Evolutionary conservation across 768 basidiomycete species (phyloP), one percentile per base, ranked within the genome.

Genomic region (Lactarius sp.): DNA sequence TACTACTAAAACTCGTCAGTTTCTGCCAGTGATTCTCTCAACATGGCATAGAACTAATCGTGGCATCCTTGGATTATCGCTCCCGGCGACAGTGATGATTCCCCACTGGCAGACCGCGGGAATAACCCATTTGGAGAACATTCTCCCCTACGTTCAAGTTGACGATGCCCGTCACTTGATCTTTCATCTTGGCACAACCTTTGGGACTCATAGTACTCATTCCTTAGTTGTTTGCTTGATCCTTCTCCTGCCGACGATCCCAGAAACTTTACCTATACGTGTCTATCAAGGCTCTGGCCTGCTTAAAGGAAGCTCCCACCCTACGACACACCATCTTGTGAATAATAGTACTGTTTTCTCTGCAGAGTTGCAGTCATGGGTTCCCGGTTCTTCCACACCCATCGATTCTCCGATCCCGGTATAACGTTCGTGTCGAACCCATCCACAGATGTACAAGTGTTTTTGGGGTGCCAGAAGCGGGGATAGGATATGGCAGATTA

Each of bases 381-480:
- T 37, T 37, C 83, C 67, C 4, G 77, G 77, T 20, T 75, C 80
- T 27, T 41, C 53, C 13, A 67, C 74, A 2, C 77, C 79, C 0
- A 79, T 87, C 54, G 85, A 81, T 4, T 88, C 31, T 77, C 87
- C 33, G 87, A 88, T 69, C 84, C 84, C 31, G 85, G 85, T 4
- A 84, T 83, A 31, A 27, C 2, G 27, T 27, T 27, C 27, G 84
- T 82, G 5, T 76, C 84, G 6, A 83, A 82, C 4, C 85, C 85
- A 6, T 71, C 77, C 1, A 65, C 61, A 18, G 85, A 86, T 61
- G 82, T 85, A 46, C 73, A 75, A 5, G 76, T 79, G 6, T 79
- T 88, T 67, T 87, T 78, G 80, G 6, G 3, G 36, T 10, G 36
- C 6, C 22, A 75, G 76, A 65, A 76, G 81, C 60, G 59, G 65